Evolutionary conservation across 768 basidiomycete species (phyloP).

Genomic region (Trametes punicea): DNA sequence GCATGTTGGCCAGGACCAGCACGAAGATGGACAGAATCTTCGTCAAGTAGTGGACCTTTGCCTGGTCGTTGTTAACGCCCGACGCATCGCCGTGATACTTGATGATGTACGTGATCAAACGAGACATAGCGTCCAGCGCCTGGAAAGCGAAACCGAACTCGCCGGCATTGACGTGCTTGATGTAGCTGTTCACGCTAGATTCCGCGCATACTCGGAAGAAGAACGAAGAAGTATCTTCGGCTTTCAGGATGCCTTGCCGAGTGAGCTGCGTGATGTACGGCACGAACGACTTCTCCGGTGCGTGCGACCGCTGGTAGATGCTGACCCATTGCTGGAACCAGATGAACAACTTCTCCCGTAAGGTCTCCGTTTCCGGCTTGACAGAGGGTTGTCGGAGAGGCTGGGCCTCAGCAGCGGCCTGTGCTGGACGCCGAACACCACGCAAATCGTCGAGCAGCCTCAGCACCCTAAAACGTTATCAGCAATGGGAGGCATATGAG

Average conservation of each 20-base stretch:
- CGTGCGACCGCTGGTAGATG: slow-evolving; percentile 86
- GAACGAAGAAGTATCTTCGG: slow-evolving; percentile 93
- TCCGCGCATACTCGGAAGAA: slow-evolving; percentile 99
- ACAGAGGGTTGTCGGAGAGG: slow-evolving; percentile 45
- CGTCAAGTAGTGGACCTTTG: slow-evolving; percentile 93
- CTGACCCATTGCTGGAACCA: slow-evolving; percentile 96
- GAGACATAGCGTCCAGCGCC: slow-evolving; percentile 91
- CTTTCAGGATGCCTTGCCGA: slow-evolving; percentile 93
- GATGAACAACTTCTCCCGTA: slow-evolving; percentile 69
- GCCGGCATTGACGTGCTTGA: slow-evolving; percentile 67
- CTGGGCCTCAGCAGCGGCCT: slow-evolving; percentile 35
- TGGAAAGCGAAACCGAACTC: slow-evolving; percentile 82
- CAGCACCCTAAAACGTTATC: slow-evolving; percentile 47
- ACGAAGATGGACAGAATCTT: slow-evolving; percentile 98
- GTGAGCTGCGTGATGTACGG: slow-evolving; percentile 96
- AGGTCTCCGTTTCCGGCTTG: slow-evolving; percentile 70
- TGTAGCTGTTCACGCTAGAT: slow-evolving; percentile 86
- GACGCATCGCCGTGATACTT: slow-evolving; percentile 98
- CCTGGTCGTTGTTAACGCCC: slow-evolving; percentile 88
- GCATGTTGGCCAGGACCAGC: slow-evolving; percentile 89
- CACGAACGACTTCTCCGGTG: slow-evolving; percentile 93
- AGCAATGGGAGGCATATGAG: no score
- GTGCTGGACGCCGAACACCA: slow-evolving; percentile 52
- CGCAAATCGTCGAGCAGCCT: slow-evolving; percentile 80
- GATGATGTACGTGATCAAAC: slow-evolving; percentile 95